Evolutionary conservation across 2,329 filamentous ascomycete genomes (phyloP), one percentile per base, ranked within the genome.

Genomic region (Fusarium oxysporum): DNA sequence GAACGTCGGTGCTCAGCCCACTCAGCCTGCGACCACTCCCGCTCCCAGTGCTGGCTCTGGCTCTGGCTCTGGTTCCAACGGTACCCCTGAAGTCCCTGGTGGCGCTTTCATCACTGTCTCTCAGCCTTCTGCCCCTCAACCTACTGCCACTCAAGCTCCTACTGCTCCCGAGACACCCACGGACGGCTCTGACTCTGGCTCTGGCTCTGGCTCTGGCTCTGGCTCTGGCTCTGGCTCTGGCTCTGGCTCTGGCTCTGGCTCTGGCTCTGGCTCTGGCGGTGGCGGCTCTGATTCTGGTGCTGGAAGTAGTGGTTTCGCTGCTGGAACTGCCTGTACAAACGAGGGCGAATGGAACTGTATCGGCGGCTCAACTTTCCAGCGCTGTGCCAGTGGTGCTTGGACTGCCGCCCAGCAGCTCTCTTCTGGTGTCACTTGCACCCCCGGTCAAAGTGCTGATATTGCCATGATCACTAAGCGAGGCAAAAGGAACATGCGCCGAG

Each of bases 331-430:
- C 1, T 90, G 88, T 79, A 74, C 82, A 12, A 51, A 71, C 2
- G 86, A 89, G 50, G 88, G 88, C 3, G 77, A 78, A 16, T 90
- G 85, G 85, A 89, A 89, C 82, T 90, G 88, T 71, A 80, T 89
- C 11, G 81, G 77, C 0, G 86, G 87, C 19, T 81, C 77, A 3
- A 83, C 83, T 1, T 90, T 84, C 84, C 87, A 90, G 78, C 87
- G 86, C 53, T 90, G 88, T 65, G 88, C 83, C 12, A 85, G 83
- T 5, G 87, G 88, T 13, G 41, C 72, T 0, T 90, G 88, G 88
- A 86, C 87, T 5, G 75, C 80, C 0, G 62, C 79, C 5, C 82
- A 84, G 66, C 45, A 70, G 0, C 74, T 90, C 17, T 84, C 88
- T 0, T 75, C 78, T 0, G 88, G 88, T 2, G 86, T 86, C 0